Conservation (phyloP, 2,329 filamentous ascomycete genomes). For the Verticillium isaacii region DNA sequence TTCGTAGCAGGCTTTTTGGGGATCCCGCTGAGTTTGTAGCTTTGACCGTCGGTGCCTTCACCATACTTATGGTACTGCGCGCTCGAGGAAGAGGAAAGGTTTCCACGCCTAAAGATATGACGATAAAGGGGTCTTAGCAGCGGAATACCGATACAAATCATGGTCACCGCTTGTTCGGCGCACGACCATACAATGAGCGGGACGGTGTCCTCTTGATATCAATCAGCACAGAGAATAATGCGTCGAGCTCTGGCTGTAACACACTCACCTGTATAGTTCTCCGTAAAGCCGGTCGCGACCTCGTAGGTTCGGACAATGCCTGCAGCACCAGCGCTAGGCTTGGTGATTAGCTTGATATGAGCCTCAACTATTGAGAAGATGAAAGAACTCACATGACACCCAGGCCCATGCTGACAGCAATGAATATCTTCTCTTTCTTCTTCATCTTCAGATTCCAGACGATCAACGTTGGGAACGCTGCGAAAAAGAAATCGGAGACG, state of each 20-base stretch:
- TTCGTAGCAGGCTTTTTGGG: neutral
- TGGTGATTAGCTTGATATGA: neutral
- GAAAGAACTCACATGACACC: slow-evolving; percentile 15
- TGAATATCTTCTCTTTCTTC: slow-evolving; percentile 28
- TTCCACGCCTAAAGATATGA: neutral
- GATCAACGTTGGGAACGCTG: slow-evolving; percentile 36
- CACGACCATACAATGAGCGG: slow-evolving; percentile 29
- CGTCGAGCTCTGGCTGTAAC: no score
- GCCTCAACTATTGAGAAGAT: no score
- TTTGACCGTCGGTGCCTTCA: neutral
- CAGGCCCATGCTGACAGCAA: slow-evolving; percentile 20
- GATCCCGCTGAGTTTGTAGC: neutral
- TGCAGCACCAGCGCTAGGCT: slow-evolving; percentile 18
- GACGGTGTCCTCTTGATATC: slow-evolving; percentile 24
- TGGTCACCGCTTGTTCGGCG: slow-evolving; percentile 29
- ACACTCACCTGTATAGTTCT: slow-evolving; percentile 12
- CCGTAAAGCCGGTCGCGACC: slow-evolving; percentile 19
- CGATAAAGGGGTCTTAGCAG: neutral
- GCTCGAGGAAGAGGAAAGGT: neutral
- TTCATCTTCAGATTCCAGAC: slow-evolving; percentile 32
- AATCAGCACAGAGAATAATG: neutral
- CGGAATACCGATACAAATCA: neutral
- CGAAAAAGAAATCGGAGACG: slow-evolving; percentile 31
- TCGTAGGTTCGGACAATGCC: slow-evolving; percentile 21
- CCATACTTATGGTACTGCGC: neutral